Percentiles rank a stretch among this genome's conserved stretches.
Evolutionary conservation across 2,329 filamentous ascomycete genomes (phyloP).

Genomic region (Epichloe coenophiala): DNA sequence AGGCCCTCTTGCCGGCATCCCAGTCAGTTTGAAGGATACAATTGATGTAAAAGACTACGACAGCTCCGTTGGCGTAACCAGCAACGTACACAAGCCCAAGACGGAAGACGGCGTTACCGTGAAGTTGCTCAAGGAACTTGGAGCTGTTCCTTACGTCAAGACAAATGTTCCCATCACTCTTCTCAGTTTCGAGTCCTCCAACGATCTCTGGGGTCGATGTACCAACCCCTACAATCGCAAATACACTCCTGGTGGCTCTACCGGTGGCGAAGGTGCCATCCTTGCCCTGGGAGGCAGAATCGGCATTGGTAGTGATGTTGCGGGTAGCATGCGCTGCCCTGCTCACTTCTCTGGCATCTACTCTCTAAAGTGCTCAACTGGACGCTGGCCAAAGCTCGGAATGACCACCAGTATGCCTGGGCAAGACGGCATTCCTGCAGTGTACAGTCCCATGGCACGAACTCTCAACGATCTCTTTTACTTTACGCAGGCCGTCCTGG

Average conservation of each 20-base stretch:
- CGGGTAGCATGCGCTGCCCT: constrained; percentile 73
- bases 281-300: constrained; percentile 74
- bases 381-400: constrained; percentile 78
- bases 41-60: constrained; percentile 76
- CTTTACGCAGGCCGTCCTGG: constrained; percentile 65
- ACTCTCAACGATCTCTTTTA: constrained; percentile 73
- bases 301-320: constrained; percentile 82
- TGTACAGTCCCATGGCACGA: constrained; percentile 86
- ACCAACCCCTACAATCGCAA: constrained; percentile 72
- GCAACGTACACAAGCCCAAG: constrained; percentile 53
- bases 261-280: constrained; percentile 72
- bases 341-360: constrained; percentile 88
- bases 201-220: constrained; percentile 67
- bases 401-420: constrained; percentile 82
- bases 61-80: constrained; percentile 66
- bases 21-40: constrained; percentile 71
- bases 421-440: constrained; percentile 77
- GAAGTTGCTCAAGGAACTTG: constrained; percentile 69
- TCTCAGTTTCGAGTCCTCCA: constrained; percentile 70
- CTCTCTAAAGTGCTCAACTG: constrained; percentile 72
- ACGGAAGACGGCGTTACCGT: constrained; percentile 58
- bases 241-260: constrained; percentile 82
- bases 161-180: constrained; percentile 81
- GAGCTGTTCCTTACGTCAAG: constrained; percentile 85
- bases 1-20: constrained; percentile 76